Percentiles rank a stretch among this genome's conserved stretches.
Evolutionary conservation across 1,284 basidiomycete genomes (phyloP).

Genomic region (Cerrena zonata): DNA sequence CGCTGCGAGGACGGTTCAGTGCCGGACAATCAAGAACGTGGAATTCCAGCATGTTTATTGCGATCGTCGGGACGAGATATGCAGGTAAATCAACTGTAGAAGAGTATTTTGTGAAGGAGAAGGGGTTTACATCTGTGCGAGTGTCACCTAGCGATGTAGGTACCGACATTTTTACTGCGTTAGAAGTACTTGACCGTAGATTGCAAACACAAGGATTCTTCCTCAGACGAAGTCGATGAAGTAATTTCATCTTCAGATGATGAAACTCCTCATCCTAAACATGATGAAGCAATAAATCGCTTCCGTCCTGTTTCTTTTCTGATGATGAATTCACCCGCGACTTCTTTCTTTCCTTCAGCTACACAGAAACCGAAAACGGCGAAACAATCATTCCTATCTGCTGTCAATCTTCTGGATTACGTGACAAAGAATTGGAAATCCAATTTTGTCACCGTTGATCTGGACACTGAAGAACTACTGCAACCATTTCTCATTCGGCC

Average conservation of each 20-base stretch:
- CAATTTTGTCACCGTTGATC: constrained; percentile 77
- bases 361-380: constrained; percentile 1
- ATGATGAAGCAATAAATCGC: background rate
- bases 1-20: no score
- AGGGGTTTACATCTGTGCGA: constrained; percentile 49
- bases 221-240: background rate
- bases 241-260: background rate
- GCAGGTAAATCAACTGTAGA: constrained; percentile 79
- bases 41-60: constrained; percentile 92
- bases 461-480: constrained; percentile 57
- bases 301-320: constrained; percentile 23
- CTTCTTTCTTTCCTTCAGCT: constrained; percentile 14
- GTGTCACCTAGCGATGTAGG: constrained; percentile 8
- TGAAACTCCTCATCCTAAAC: background rate
- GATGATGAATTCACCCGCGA: constrained; percentile 23
- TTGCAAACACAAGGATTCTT: background rate
- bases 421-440: constrained; percentile 80
- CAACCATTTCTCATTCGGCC: constrained; percentile 79
- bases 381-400: constrained; percentile 41
- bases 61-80: constrained; percentile 77
- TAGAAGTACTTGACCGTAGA: background rate
- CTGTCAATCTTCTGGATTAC: constrained; percentile 62
- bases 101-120: constrained; percentile 56
- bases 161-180: background rate
- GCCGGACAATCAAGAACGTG: no score